Evolutionary conservation across 495 filamentous ascomycete genomes (phyloP), one percentile per base, ranked within the genome.

Genomic region (Daldinia caldariorum): DNA sequence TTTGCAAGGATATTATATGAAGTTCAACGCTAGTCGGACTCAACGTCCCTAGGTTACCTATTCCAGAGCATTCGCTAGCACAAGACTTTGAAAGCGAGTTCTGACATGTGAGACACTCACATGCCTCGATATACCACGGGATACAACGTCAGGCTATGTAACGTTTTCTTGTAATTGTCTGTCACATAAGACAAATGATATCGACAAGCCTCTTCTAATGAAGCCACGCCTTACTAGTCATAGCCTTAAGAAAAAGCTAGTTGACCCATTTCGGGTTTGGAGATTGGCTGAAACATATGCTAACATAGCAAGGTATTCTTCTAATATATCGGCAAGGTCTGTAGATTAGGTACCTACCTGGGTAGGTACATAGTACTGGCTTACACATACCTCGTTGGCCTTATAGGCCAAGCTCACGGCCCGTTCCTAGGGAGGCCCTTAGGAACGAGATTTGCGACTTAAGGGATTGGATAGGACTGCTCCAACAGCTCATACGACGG

Each of bases 401-500:
- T n/a, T 32, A 13, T 51, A 31, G 22, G 26, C 26, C 26, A 26
- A 26, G 26, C 26, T 26, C 26, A 26, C 26, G 26, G 26, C 26
- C 26, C 20, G 38, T 16, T 26, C 12, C 35, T 31, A 45, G 10
- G 9, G 16, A 32, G 22, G 37, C 10, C 26, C 26, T 26, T 26
- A 26, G 26, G 3, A 26, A 1, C 26, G 26, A 3, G 26, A 26
- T 26, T 26, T 26, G 26, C 1, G 3, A 26, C 26, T 26, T 26
- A 26, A 26, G 26, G 26, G 26, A 53, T 61, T 26, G 50, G 32
- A 6, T 9, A 13, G 49, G 37, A 50, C 51, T 22, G 53, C 35
- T 62, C 20, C 50, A 37, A 29, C 61, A 35, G 38, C 12, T 45
- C n/a, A 53, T 20, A 51, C 29, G 12, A 18, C 22, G 22, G 32